Evolutionary conservation across 1,139 yeast species (phyloP), one percentile per base, ranked within the genome.

Genomic region (Torulaspora pretoriensis): DNA sequence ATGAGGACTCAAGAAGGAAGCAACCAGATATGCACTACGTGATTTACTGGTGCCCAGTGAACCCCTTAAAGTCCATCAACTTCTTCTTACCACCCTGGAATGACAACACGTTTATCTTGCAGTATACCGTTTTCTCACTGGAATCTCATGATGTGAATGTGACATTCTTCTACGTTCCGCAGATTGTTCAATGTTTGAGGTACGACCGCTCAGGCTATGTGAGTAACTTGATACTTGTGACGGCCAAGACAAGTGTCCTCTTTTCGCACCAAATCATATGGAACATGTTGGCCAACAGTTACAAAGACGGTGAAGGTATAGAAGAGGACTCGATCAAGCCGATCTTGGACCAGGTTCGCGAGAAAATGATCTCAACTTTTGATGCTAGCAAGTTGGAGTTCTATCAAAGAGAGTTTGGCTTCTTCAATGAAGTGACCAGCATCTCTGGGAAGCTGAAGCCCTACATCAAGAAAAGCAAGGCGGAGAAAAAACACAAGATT

Each of bases 191-290:
- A 67, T 77, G 87, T 48, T 73, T 94, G 53, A 77, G 97, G 55
- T 83, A 82, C 63, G 98, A 92, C 64, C 69, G 68, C 5, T 72
- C 78, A 45, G 97, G 97, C 1, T 90, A 89, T 56, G 95, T 90
- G 41, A 90, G 86, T 56, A 77, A 89, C 53, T 87, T 86, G 62
- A 90, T 94, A 54, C 68, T 92, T 48, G 97, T 92, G 63, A 88
- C 97, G 0, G 97, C 96, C 2, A 83, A 84, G 60, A 86, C 89
- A 17, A 83, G 95, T 29, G 95, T 86, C 57, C 72, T 90, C 51
- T 94, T 94, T 72, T 90, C 97, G 0, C 99, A 94, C 66, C 99
- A 94, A 67, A 90, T 94, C 53, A 88, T 94, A 50, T 94, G 99
- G 99, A 94, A 94, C 60, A 88, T 94, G 84, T 70, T 85, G 58